phyloP scores from a whole-genome alignment of 306 rosid species.

The Pterocarpus macrocarpus region DNA sequence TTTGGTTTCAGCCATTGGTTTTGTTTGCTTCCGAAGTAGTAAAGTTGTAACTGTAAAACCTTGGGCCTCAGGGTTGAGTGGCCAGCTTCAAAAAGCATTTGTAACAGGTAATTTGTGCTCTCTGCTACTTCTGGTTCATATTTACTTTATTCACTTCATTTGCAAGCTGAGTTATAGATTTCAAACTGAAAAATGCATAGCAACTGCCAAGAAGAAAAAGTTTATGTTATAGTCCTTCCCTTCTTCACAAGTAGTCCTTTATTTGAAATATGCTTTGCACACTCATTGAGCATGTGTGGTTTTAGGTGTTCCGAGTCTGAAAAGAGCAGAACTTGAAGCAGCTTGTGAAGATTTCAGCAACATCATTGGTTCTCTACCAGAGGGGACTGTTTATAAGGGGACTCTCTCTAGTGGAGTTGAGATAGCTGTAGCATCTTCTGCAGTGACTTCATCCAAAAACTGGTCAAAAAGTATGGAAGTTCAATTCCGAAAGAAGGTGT shows the following conservation, averaged over 20 bases:
- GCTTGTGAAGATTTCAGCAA: constrained; percentile 99
- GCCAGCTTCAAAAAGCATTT: constrained; percentile 95
- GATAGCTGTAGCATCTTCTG: constrained; percentile 80
- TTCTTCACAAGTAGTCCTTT: background rate
- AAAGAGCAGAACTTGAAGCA: constrained; percentile 72
- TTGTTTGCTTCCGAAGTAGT: constrained; percentile 61
- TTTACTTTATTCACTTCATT: constrained; percentile 11
- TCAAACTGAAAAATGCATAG: constrained; percentile 12
- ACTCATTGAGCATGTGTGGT: constrained; percentile 38
- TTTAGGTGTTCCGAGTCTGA: constrained; percentile 91
- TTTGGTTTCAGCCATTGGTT: constrained; percentile 52
- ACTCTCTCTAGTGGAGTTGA: constrained; percentile 96
- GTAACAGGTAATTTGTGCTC: constrained; percentile 69
- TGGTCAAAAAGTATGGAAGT: constrained; percentile 80
- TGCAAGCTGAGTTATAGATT: constrained; percentile 5
- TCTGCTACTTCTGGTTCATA: background rate
- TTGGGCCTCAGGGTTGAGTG: constrained; percentile 96
- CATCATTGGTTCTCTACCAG: constrained; percentile 68
- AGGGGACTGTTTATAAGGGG: constrained; percentile 85
- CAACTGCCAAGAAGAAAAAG: background rate
- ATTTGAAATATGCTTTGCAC: constrained; percentile 11
- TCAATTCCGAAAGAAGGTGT: constrained; percentile 81
- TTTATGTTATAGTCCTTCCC: constrained; percentile 18
- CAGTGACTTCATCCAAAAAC: constrained; percentile 57
- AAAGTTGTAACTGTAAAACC: constrained; percentile 86